Conservation (phyloP, 345 rosid genomes). For the Camelina neglecta region DNA sequence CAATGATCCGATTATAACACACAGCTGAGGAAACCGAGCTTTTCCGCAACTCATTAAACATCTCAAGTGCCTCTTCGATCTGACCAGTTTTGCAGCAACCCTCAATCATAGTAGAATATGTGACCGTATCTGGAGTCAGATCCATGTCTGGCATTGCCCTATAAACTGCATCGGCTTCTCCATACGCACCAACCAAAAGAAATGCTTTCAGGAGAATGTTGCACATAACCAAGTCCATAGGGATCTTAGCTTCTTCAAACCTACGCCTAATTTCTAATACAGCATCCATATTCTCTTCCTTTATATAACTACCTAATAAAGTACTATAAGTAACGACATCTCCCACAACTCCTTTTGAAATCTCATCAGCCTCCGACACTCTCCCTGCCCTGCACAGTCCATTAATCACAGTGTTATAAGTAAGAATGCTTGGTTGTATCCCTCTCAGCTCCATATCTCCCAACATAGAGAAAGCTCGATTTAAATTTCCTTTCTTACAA, state of each 20-base stretch:
- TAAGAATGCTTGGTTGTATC: slow-evolving; percentile 58
- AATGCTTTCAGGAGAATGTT: slow-evolving; percentile 75
- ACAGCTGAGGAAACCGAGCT: slow-evolving; percentile 54
- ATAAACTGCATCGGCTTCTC: slow-evolving; percentile 68
- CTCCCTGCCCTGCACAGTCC: slow-evolving; percentile 75
- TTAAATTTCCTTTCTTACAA: slow-evolving; percentile 63
- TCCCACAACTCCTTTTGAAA: slow-evolving; percentile 63
- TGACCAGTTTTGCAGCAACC: slow-evolving; percentile 67
- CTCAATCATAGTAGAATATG: slow-evolving; percentile 61
- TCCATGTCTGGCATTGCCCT: slow-evolving; percentile 62
- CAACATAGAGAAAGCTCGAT: slow-evolving; percentile 53
- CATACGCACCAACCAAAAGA: slow-evolving; percentile 71
- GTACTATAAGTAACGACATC: slow-evolving; percentile 69
- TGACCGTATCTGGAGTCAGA: slow-evolving; percentile 62
- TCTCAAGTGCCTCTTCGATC: slow-evolving; percentile 76
- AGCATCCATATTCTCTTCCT: slow-evolving; percentile 59
- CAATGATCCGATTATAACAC: slow-evolving; percentile 65
- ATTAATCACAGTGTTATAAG: slow-evolving; percentile 67
- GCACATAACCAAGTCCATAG: slow-evolving; percentile 73
- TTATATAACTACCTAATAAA: slow-evolving; percentile 65
- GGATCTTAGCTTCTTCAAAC: slow-evolving; percentile 54
- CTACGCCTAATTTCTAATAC: slow-evolving; percentile 59
- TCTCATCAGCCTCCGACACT: slow-evolving; percentile 66
- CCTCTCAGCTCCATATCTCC: slow-evolving; percentile 77
- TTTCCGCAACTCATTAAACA: slow-evolving; percentile 73